These are phyloP conservation scores for Pseudogymnoascus destructans DNA, from an alignment of 2,329 filamentous ascomycete species.

Conservation along the genomic window DNA sequence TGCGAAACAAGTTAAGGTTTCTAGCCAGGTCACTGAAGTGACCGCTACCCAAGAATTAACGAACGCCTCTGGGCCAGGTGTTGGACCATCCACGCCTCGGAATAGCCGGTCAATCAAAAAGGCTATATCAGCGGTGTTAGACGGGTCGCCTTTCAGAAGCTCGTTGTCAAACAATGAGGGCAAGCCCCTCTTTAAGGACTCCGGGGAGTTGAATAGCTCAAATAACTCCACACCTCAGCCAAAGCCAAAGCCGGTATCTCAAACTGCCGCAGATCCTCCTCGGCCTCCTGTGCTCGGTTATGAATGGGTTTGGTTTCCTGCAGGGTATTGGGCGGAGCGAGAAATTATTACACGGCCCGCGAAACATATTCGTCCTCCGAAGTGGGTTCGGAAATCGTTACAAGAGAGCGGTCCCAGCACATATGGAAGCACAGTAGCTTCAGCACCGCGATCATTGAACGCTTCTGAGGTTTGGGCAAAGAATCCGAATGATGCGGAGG, in stretches of 20 bases:
- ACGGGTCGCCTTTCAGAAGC: neutral
- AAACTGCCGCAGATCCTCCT: slow-evolving; percentile 33
- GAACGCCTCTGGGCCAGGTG: neutral
- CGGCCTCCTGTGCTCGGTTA: slow-evolving; percentile 39
- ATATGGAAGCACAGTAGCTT: neutral
- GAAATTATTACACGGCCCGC: slow-evolving; percentile 20
- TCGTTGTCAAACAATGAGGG: neutral
- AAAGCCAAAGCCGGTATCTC: neutral
- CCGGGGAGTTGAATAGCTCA: neutral
- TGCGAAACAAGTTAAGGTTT: neutral
- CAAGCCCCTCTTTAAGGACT: neutral
- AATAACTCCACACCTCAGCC: neutral
- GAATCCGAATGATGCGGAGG: neutral
- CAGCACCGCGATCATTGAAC: neutral
- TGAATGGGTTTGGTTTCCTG: slow-evolving; percentile 52
- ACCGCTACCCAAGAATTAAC: neutral
- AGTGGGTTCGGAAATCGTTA: neutral
- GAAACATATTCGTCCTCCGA: neutral
- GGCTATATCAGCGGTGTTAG: neutral
- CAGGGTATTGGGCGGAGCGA: slow-evolving; percentile 51
- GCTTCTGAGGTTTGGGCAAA: neutral
- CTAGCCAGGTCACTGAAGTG: neutral
- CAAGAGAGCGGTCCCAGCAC: neutral
- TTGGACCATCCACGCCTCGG: neutral
- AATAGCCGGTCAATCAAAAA: neutral